These are phyloP conservation scores for Solanum rostratum DNA, from an alignment of 257 asterid species.

Conservation along the genomic window DNA sequence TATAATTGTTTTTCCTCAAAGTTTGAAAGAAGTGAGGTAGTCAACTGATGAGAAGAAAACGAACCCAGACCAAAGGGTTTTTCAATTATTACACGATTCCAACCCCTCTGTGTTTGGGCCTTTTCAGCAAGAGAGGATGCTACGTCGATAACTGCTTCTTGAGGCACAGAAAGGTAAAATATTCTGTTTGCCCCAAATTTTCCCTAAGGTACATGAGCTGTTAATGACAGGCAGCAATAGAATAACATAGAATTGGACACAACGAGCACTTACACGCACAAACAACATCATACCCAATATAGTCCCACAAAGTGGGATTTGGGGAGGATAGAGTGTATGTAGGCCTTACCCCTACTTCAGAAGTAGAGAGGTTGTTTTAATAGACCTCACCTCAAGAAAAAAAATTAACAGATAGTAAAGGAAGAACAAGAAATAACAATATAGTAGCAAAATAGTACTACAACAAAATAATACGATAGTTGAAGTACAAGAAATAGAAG, in stretches of 20 bases:
- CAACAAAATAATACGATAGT: not conserved
- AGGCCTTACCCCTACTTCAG: not conserved
- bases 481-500: not conserved
- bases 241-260: not conserved
- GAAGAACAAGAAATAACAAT: not conserved
- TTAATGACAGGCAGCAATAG: conserved; percentile 6
- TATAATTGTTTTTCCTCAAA: conserved; percentile 36
- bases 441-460: not conserved
- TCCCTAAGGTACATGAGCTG: conserved; percentile 21
- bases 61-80: conserved; percentile 39
- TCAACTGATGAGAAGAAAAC: conserved; percentile 29
- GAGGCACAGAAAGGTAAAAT: conserved; percentile 44
- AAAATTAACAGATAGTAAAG: not conserved
- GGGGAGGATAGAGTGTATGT: not conserved
- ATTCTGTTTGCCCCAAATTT: conserved; percentile 31
- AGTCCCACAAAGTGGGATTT: not conserved
- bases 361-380: not conserved
- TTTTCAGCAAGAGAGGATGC: conserved; percentile 29
- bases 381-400: not conserved
- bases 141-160: conserved; percentile 35
- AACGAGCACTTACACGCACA: not conserved
- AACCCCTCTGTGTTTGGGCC: conserved; percentile 38
- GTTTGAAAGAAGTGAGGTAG: conserved; percentile 22
- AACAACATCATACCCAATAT: not conserved
- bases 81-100: conserved; percentile 41